A percentile compares a stretch with the other conserved stretches of the same genome.
Evolutionary conservation across 2,329 filamentous ascomycete genomes (phyloP).

Genomic region (Talaromyces sp.): DNA sequence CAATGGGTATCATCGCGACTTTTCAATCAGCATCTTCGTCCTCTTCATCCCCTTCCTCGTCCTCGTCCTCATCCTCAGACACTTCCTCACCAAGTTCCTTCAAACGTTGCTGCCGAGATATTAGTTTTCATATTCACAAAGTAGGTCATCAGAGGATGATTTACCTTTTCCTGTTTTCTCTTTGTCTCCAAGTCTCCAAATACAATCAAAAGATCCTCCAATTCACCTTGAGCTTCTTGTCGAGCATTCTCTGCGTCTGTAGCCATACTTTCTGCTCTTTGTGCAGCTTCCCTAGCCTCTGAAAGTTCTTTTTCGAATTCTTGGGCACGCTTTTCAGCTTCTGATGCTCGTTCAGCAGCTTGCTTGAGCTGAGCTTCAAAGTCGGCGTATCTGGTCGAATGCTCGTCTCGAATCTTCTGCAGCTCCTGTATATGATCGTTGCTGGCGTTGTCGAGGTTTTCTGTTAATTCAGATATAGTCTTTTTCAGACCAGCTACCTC

Average conservation of each 20-base stretch:
- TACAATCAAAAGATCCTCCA: slow-evolving; percentile 79
- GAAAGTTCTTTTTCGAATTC: slow-evolving; percentile 25
- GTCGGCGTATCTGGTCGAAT: slow-evolving; percentile 43
- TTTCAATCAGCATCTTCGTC: slow-evolving; percentile 35
- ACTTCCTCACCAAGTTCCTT: slow-evolving; percentile 67
- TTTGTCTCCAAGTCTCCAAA: slow-evolving; percentile 80
- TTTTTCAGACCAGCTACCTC: slow-evolving; percentile 64
- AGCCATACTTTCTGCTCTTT: slow-evolving; percentile 34
- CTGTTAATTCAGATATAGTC: slow-evolving; percentile 61
- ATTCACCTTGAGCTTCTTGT: slow-evolving; percentile 65
- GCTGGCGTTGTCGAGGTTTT: slow-evolving; percentile 51
- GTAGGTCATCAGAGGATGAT: slow-evolving; percentile 25
- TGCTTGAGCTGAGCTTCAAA: slow-evolving; percentile 54
- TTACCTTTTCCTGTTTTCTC: slow-evolving; percentile 69
- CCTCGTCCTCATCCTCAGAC: slow-evolving; percentile 73
- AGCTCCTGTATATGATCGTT: slow-evolving; percentile 62
- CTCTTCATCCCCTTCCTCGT: slow-evolving; percentile 54
- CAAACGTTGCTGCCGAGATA: slow-evolving; percentile 57
- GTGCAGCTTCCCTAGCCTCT: slow-evolving; percentile 25
- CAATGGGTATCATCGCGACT: slow-evolving; percentile 17
- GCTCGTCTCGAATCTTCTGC: slow-evolving; percentile 55
- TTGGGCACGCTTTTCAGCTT: slow-evolving; percentile 33
- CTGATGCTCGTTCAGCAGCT: slow-evolving; percentile 39
- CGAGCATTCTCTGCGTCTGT: slow-evolving; percentile 61
- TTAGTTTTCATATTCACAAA: slow-evolving; percentile 21